phyloP scores from a whole-genome alignment of 1,284 basidiomycete species.

The Ustilago lituana region DNA sequence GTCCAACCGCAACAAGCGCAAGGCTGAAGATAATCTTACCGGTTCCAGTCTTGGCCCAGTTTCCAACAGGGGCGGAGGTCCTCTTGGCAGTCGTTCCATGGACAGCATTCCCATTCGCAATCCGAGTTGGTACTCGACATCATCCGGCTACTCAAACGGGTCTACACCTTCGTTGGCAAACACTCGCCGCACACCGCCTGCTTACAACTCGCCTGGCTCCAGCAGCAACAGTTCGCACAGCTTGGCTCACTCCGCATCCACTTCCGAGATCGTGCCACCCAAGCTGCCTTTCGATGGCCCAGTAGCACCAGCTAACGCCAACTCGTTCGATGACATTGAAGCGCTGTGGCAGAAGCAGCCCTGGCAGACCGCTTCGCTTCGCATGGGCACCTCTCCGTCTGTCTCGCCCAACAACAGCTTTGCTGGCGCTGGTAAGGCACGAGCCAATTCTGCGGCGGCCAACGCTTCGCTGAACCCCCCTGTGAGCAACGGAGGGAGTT shows the following conservation, averaged over 20 bases:
- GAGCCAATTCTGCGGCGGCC: slow-evolving; percentile 12
- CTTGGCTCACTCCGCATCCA: slow-evolving; percentile 33
- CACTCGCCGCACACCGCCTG: slow-evolving; percentile 27
- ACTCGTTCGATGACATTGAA: slow-evolving; percentile 49
- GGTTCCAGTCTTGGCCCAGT: slow-evolving; percentile 11
- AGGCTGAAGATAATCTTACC: slow-evolving; percentile 32
- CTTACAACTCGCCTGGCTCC: slow-evolving; percentile 40
- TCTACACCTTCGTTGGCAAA: slow-evolving; percentile 23
- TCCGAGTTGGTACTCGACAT: slow-evolving; percentile 35
- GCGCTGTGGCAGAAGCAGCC: slow-evolving; percentile 50
- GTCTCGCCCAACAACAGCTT: slow-evolving; percentile 16
- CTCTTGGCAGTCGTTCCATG: slow-evolving; percentile 31
- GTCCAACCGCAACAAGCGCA: slow-evolving; percentile 36
- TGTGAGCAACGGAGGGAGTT: slow-evolving; percentile 2
- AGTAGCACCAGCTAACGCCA: slow-evolving; percentile 28
- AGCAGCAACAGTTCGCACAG: slow-evolving; percentile 42
- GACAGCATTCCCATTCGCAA: slow-evolving; percentile 33
- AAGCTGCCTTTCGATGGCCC: slow-evolving; percentile 37
- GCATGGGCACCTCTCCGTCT: slow-evolving; percentile 36
- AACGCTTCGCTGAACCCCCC: slow-evolving; percentile 1
- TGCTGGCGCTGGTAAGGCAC: slow-evolving; percentile 7
- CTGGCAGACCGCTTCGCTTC: slow-evolving; percentile 43
- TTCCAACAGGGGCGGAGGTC: slow-evolving; percentile 16
- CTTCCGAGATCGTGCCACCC: slow-evolving; percentile 21
- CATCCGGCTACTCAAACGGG: slow-evolving; percentile 34